These are phyloP conservation scores for Microthlaspi erraticum DNA, from an alignment of 345 rosid species.

Conservation along the genomic window DNA sequence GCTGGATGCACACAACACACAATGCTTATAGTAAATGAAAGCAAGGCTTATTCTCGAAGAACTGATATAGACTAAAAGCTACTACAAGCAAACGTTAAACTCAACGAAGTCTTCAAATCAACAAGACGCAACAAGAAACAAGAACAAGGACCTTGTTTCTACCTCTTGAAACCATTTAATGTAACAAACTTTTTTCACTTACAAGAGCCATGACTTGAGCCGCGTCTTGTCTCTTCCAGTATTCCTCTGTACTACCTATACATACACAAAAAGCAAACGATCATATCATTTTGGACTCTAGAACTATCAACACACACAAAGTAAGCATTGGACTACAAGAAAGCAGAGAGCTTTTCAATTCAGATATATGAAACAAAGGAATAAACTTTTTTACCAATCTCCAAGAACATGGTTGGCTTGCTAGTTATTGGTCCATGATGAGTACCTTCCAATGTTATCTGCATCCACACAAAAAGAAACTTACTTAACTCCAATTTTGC, in stretches of 20 bases:
- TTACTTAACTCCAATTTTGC: constrained; percentile 1
- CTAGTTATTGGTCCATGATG: constrained; percentile 91
- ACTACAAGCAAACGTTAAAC: not conserved
- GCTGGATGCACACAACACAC: constrained; percentile 49
- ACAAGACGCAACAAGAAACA: constrained; percentile 8
- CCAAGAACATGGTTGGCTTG: constrained; percentile 88
- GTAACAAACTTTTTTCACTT: constrained; percentile 42
- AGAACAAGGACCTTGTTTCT: not conserved
- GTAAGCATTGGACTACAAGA: not conserved
- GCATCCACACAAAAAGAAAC: constrained; percentile 27
- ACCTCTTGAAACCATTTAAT: constrained; percentile 11
- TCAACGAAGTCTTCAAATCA: not conserved
- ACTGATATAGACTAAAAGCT: not conserved
- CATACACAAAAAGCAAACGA: constrained; percentile 17
- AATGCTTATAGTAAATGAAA: constrained; percentile 10
- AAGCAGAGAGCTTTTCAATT: constrained; percentile 8
- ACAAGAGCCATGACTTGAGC: constrained; percentile 86
- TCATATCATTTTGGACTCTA: not conserved
- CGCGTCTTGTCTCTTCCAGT: constrained; percentile 88
- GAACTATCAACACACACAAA: not conserved
- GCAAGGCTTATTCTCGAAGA: not conserved
- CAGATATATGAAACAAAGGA: not conserved
- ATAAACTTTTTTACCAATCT: constrained; percentile 63
- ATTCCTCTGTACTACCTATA: constrained; percentile 87
- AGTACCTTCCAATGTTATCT: constrained; percentile 94